Percentiles rank a stretch among this genome's conserved stretches.
phyloP scores from a whole-genome alignment of 352 stramenopile genomes.

The Pythium pectinolyticum region DNA sequence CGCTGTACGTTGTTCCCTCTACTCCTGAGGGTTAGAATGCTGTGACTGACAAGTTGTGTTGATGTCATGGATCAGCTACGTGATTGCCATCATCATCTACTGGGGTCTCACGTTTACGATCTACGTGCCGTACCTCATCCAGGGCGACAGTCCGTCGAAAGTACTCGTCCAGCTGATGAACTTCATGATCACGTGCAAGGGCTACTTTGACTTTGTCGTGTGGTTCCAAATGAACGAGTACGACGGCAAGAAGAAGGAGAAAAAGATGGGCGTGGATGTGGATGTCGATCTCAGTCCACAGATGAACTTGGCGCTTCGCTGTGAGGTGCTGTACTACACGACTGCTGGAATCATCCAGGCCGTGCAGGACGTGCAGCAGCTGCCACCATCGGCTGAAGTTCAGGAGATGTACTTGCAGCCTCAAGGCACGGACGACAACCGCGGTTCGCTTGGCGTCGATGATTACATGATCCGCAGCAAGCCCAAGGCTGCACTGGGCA shows the following conservation, averaged over 20 bases:
- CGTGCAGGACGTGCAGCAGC: conserved; percentile 67
- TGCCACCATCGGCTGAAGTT: conserved; percentile 63
- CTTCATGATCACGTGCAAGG: conserved; percentile 90
- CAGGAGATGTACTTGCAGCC: conserved; percentile 82
- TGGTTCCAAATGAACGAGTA: conserved; percentile 91
- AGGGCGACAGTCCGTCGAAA: conserved; percentile 39
- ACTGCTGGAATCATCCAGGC: conserved; percentile 88
- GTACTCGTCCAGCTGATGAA: conserved; percentile 81
- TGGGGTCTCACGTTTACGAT: conserved; percentile 84
- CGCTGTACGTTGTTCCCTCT: conserved; percentile 53
- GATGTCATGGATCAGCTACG: conserved; percentile 46
- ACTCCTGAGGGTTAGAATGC: neutral
- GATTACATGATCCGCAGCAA: conserved; percentile 85
- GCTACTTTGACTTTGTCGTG: conserved; percentile 88
- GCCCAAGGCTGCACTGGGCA: conserved; percentile 67
- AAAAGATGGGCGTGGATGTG: conserved; percentile 76
- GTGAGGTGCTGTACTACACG: conserved; percentile 87
- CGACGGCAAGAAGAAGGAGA: conserved; percentile 39
- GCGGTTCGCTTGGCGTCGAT: conserved; percentile 71
- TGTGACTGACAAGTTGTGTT: conserved; percentile 6
- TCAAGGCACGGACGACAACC: conserved; percentile 76
- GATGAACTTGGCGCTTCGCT: conserved; percentile 82
- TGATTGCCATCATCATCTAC: conserved; percentile 91
- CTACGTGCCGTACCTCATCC: conserved; percentile 85
- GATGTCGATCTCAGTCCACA: conserved; percentile 85